Evolutionary conservation across 2,329 filamentous ascomycete genomes (phyloP), one percentile per base, ranked within the genome.

Genomic region (Anthostomella pinea): DNA sequence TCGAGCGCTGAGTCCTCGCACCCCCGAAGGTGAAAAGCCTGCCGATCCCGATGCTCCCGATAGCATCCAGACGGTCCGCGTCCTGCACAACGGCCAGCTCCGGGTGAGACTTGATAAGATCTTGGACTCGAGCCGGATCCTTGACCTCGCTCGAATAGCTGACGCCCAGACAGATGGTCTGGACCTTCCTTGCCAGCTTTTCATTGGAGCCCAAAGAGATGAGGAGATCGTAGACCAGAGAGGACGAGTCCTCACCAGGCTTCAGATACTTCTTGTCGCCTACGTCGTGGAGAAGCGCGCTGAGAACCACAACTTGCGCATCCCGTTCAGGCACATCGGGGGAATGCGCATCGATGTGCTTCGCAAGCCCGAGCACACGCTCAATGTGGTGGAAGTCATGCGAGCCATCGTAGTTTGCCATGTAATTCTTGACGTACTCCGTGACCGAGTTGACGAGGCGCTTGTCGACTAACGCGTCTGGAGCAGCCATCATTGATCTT

Each of bases 31-130:
- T 81, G 59, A 93, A 90, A 25, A 77, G 79, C 27, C 91, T 70
- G 2, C 79, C 90, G 38, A 95, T 82, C 1, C 91, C 91, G 19
- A 96, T 77, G 0, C 86, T 87, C 1, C 90, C 91, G 32, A 96
- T 81, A 4, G 89, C 86, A 64, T 97, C 91, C n/a, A 97, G 69
- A 6, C 90, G 74, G 66, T 96, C 91, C 4, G 90, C 90, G 62
- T 96, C 91, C 65, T 96, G 90, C 20, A 96, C 88, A 30, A 95
- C 77, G 0, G 79, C 89, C 21, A 93, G 68, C 60, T 93, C 87
- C 1, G 87, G 87, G 58, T 85, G 69, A 19, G 65, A 56, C 5
- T 57, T 58, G n/a, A 94, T 68, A n/a, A 90, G 68, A 2, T 66
- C 62, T n/a, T 62, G 62, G 7, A 87, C 80, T 9, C 66, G 63